Evolutionary conservation across 371 early-diverging fungal genomes (phyloP).

Genomic region (Mucor indicus): DNA sequence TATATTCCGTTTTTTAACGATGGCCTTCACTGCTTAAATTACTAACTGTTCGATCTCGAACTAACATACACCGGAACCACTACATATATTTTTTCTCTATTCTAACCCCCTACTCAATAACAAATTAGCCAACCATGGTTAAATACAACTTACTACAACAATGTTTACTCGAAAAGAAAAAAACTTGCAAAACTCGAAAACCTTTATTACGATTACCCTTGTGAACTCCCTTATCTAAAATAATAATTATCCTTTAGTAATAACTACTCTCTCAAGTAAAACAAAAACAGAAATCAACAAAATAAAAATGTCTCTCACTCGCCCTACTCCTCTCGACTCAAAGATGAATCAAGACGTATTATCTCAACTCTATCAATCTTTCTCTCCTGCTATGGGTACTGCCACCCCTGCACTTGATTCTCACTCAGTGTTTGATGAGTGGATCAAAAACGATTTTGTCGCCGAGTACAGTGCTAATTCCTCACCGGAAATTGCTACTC

Average conservation of each 20-base stretch:
- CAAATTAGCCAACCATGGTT: constrained; percentile 21
- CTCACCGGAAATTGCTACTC: constrained; percentile 26
- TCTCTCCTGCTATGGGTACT: constrained; percentile 16
- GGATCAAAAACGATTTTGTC: constrained; percentile 26
- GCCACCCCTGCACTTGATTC: constrained; percentile 13
- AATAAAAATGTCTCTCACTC: constrained; percentile 6
- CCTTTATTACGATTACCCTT: constrained; percentile 13
- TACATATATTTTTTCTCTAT: background rate
- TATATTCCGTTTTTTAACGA: constrained; percentile 6
- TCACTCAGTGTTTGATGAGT: constrained; percentile 27
- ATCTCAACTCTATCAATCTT: constrained; percentile 31
- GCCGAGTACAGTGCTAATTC: constrained; percentile 21
- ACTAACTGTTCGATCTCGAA: constrained; percentile 10
- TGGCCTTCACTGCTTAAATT: constrained; percentile 31
- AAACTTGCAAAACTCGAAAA: constrained; percentile 32
- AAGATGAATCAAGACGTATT: constrained; percentile 29
- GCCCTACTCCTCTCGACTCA: constrained; percentile 8
- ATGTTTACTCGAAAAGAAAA: constrained; percentile 14
- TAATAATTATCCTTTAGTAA: background rate
- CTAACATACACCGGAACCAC: background rate
- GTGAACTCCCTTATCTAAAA: constrained; percentile 4
- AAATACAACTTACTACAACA: constrained; percentile 17
- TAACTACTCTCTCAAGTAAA: background rate
- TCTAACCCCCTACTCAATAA: constrained; percentile 23
- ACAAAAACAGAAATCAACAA: background rate